Base-by-base conservation (phyloP, 441 rosid species). In the Populus hybrid region DNA sequence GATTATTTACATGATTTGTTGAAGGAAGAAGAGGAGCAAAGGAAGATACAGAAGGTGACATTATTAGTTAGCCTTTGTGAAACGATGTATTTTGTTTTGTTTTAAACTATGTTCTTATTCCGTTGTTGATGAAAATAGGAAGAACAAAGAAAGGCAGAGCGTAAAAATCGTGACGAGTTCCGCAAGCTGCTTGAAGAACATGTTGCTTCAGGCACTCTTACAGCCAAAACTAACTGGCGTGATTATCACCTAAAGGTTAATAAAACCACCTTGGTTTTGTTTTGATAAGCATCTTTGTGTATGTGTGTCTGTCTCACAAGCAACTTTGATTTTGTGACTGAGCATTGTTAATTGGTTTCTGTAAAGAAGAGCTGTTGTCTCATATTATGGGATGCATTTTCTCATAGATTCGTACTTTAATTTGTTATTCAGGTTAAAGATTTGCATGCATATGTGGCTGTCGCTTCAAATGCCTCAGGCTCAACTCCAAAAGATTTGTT, bases 401-500 rank as follows among this genome's bases (percentile, higher is more conserved):
- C 61, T 38, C 63, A 70, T 2, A 12, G 36, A 36, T 45, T 21
- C 23, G 59, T 9, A 11, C 53, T 23, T 28, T 35, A 29, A n/a
- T 81, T 72, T 64, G 61, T 29, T 50, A 35, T 78, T 73, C 85
- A 96, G 99, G 90, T 94, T 64, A 93, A 88, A 81, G 99, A 97
- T 75, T 85, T 87, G 75, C 92, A 95, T 56, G 90, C 88, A 77
- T 92, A 94, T 90, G 82, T 82, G 70, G 98, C 97, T 80, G 95
- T 94, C 83, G 94, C 93, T 73, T 89, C 97, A 78, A 97, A 97
- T 78, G 87, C 83, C 61, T 92, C 93, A 63, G 99, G 99, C 81
- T 93, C 98, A 78, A 91, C 92, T 68, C 97, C 99, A 2, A 97
- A 91, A 89, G 98, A 97, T 80, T 89, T 97, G 89, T 97, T 92